Evolutionary conservation across 2,329 filamentous ascomycete species (phyloP).

Genomic region (Aspergillus pseudoviridinutans): DNA sequence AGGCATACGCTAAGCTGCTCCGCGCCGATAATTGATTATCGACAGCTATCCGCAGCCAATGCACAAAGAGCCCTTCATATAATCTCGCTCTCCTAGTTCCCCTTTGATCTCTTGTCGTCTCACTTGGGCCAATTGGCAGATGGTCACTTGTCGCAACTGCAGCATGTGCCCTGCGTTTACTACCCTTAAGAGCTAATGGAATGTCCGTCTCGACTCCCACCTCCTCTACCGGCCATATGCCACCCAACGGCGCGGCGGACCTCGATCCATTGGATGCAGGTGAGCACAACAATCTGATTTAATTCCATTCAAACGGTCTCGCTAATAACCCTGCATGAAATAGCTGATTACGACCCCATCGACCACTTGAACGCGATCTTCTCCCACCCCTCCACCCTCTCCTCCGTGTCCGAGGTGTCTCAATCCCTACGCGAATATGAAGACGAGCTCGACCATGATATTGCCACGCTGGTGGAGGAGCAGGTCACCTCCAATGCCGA

Average conservation of each 20-base stretch:
- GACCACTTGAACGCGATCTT: constrained; percentile 92
- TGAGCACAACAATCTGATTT: constrained; percentile 19
- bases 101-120: neutral
- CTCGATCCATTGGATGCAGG: constrained; percentile 45
- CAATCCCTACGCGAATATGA: constrained; percentile 69
- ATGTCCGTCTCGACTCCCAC: constrained; percentile 33
- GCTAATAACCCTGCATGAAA: constrained; percentile 4
- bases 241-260: constrained; percentile 33
- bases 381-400: constrained; percentile 78
- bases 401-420: constrained; percentile 71
- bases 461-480: constrained; percentile 64
- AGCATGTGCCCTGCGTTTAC: constrained; percentile 22
- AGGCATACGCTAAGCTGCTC: neutral
- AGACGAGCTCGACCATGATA: constrained; percentile 75
- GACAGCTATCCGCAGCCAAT: neutral
- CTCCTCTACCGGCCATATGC: constrained; percentile 33
- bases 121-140: constrained; percentile 3
- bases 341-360: constrained; percentile 86
- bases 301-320: constrained; percentile 4
- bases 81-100: neutral
- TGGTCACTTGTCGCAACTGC: constrained; percentile 5
- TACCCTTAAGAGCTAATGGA: constrained; percentile 27
- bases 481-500: constrained; percentile 84
- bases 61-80: neutral
- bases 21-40: neutral